Evolutionary conservation across 768 basidiomycete species (phyloP), one percentile per base, ranked within the genome.

Genomic region (Clitopilus passeckerianus): DNA sequence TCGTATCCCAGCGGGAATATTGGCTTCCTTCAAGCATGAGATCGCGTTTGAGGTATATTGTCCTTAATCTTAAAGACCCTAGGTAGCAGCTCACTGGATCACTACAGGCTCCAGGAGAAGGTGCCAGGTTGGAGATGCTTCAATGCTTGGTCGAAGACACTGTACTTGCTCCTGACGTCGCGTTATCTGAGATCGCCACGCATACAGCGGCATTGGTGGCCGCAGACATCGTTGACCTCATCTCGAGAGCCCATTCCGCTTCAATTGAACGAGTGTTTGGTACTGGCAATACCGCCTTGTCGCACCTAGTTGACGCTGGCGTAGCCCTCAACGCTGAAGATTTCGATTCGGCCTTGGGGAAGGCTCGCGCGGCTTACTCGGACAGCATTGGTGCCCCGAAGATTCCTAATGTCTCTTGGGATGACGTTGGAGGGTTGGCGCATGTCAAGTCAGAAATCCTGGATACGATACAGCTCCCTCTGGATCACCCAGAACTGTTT

Each of bases 331-430:
- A 75, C 18, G 77, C 79, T 0, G 76, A 77, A 43, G 93, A 98
- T 67, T 88, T 98, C 65, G 82, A 88, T 3, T 59, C 64, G 15
- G 93, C 93, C 0, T 77, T 98, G 18, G 77, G 79, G 12, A 82
- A 86, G 61, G 89, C 90, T 12, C 79, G 94, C 57, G 74, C 82
- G 9, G 82, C 89, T 0, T 95, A 95, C 71, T 90, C 92, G 7
- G 92, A 95, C 68, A 93, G 83, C 67, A 96, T 98, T 60, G 96
- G 95, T n/a, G 93, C 94, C 23, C 97, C 97, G 0, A 95, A 90
- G 64, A 99, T 99, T 34, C 97, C 97, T 1, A 89, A 81, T 62
- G 95, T 99, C 0, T 83, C 89, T 0, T 99, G 97, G 97, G 94
- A 98, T 70, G 97, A 99, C 70, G 90, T 99, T 12, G 97, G 97